Evolutionary conservation across 2,329 filamentous ascomycete genomes (phyloP).

Genomic region (Verticillium zaregamsianum): DNA sequence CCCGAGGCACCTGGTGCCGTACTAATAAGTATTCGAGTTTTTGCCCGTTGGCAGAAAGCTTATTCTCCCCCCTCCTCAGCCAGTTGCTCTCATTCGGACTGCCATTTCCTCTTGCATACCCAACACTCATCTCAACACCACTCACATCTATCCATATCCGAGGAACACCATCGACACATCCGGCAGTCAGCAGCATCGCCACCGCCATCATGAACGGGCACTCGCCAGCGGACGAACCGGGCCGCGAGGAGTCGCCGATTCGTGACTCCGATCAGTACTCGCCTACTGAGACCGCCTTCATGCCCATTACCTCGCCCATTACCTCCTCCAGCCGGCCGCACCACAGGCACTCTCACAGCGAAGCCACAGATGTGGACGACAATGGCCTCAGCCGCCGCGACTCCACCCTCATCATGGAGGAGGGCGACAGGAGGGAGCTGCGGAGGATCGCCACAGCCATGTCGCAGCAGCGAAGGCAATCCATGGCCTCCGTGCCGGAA

Average conservation of each 20-base stretch:
- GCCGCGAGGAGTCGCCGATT: neutral
- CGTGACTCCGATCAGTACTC: neutral
- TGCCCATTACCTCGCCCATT: neutral
- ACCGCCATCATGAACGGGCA: neutral
- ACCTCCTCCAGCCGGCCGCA: neutral
- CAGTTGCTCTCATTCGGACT: neutral
- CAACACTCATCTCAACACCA: neutral
- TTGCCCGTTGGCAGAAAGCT: neutral
- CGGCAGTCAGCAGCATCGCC: neutral
- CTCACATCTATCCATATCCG: neutral
- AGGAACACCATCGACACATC: neutral
- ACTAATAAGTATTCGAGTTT: neutral
- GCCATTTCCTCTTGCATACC: neutral
- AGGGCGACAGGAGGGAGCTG: conserved; percentile 29
- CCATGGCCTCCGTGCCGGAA: conserved; percentile 10
- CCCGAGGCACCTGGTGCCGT: neutral
- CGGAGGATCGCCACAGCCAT: conserved; percentile 34
- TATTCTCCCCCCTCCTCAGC: neutral
- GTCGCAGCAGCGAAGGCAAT: conserved; percentile 27
- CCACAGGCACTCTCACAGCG: neutral
- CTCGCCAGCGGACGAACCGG: neutral
- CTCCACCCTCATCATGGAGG: conserved; percentile 19
- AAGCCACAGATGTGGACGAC: neutral
- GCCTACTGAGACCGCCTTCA: neutral
- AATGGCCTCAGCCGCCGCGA: neutral